Evolutionary conservation across 2,329 filamentous ascomycete genomes (phyloP), one percentile per base, ranked within the genome.

Genomic region (Aurifilum marmelostoma): DNA sequence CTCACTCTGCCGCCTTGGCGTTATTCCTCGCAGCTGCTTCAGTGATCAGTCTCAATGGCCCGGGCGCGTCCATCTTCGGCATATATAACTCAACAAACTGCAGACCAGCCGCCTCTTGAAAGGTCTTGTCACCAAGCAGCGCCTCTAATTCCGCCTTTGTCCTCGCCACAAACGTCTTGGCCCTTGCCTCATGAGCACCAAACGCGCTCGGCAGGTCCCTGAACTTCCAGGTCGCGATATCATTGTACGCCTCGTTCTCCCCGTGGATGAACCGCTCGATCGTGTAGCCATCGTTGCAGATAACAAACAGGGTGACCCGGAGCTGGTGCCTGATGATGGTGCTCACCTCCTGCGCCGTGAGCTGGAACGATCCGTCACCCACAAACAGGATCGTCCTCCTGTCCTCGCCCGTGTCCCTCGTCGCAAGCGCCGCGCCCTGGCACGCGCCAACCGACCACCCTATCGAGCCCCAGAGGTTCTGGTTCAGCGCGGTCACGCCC

Each of bases 241-340:
- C 92, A 76, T 97, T 97, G 83, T 97, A 97, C 34, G 77, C 78
- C 41, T 88, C 92, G 11, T 94, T 83, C 88, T 91, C 91, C 66
- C 93, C 93, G 79, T 97, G 93, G 75, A 97, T 97, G 78, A 88
- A 92, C 39, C 94, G 89, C 81, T 97, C 94, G 77, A 97, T 96
- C 12, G 93, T 96, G 81, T 92, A 97, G 14, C 94, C 94, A 54
- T 94, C 88, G 77, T 97, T 97, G 84, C 92, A 93, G 73, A 97
- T 91, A 71, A 96, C 85, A 77, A 97, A 95, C 85, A 97, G 89
- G 75, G 94, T 95, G 27, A 92, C 88, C 71, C 90, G 89, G 68
- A 97, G 82, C 32, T 87, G 84, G 70, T 92, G 89, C 39, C 90
- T 87, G 72, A 97, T 87, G 86, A 97, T 95, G 14, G 93, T 96